A percentile compares a stretch with the other conserved stretches of the same genome.
Evolutionary conservation across 441 rosid species (phyloP).

Genomic region (Arabidopsis lyrata): DNA sequence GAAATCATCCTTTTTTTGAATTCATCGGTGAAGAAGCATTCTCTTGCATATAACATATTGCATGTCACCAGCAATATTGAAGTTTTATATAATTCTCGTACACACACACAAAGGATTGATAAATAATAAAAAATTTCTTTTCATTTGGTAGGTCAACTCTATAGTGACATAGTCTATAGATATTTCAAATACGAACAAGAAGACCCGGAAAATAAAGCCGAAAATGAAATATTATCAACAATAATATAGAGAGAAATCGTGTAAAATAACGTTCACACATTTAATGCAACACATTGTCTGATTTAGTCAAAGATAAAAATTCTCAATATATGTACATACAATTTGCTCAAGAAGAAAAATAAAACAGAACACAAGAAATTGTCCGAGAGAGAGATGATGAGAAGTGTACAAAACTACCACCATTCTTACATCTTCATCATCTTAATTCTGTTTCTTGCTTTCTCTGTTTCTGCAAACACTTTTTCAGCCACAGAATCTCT

Average conservation of each 20-base stretch:
- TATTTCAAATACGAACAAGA: neutral
- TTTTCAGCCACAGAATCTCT: slow-evolving; percentile 45
- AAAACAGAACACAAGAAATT: neutral
- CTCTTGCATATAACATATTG: no score
- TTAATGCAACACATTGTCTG: neutral
- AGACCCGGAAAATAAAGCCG: neutral
- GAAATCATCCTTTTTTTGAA: no score
- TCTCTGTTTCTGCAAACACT: neutral
- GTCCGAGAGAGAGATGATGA: neutral
- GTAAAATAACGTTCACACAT: neutral
- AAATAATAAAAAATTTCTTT: no score
- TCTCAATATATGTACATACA: neutral
- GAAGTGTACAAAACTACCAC: neutral
- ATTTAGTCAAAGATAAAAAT: neutral
- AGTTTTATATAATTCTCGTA: no score
- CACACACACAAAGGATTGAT: neutral
- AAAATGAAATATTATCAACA: neutral
- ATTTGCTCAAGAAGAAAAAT: neutral
- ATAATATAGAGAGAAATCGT: neutral
- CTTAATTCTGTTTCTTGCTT: neutral
- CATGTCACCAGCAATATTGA: no score
- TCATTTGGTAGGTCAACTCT: neutral
- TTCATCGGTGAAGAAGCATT: no score
- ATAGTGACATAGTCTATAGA: neutral
- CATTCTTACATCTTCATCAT: neutral